Conservation (phyloP, 208 protist genomes). For the Wallacemonas collosoma region DNA sequence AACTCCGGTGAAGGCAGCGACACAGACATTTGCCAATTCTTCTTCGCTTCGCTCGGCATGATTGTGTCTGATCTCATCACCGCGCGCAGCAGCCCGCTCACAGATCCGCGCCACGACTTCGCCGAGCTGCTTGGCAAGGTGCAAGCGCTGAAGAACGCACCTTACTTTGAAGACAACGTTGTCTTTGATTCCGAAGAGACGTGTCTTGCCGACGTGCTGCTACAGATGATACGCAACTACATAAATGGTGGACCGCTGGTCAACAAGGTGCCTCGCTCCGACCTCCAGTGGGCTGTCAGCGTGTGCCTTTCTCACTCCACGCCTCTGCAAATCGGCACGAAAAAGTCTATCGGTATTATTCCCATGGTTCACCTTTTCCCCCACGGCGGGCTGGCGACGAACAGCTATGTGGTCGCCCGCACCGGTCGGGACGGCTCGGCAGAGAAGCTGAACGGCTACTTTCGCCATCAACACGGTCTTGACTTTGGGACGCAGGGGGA, state of each 20-base stretch:
- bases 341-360: conserved; percentile 81
- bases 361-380: conserved; percentile 88
- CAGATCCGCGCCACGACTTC: conserved; percentile 69
- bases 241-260: conserved; percentile 88
- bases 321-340: conserved; percentile 67
- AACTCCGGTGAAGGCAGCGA: conserved; percentile 55
- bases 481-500: conserved; percentile 50
- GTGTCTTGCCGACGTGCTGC: conserved; percentile 80
- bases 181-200: conserved; percentile 66
- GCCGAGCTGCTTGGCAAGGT: conserved; percentile 67
- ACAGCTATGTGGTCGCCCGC: conserved; percentile 71
- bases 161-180: conserved; percentile 85
- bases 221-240: conserved; percentile 94
- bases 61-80: conserved; percentile 87
- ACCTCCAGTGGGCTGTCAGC: conserved; percentile 88
- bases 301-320: conserved; percentile 88
- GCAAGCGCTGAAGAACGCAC: conserved; percentile 82
- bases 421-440: conserved; percentile 40
- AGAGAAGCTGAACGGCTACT: conserved; percentile 57
- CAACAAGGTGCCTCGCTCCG: conserved; percentile 72
- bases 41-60: conserved; percentile 86
- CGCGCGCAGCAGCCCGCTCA: conserved; percentile 72
- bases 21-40: conserved; percentile 85
- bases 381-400: conserved; percentile 76
- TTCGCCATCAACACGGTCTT: conserved; percentile 47